Evolutionary conservation across 495 filamentous ascomycete genomes (phyloP).

Genomic region (Bombardia bombarda): DNA sequence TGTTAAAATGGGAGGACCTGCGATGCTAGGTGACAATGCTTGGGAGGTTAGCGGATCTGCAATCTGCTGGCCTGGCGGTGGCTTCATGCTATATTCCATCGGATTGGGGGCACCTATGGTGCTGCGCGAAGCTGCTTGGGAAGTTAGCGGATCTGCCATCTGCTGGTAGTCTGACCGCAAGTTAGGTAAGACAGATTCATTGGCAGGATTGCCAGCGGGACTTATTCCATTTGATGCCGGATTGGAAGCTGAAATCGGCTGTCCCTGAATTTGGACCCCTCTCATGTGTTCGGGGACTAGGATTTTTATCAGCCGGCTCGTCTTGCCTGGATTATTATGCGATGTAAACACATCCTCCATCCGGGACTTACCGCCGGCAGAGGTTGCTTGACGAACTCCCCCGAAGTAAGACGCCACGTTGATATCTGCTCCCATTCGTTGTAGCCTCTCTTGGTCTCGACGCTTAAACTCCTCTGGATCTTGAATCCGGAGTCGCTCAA

Average conservation of each 20-base stretch:
- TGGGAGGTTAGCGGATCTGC: too few relatives aligned
- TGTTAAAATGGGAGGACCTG: too few relatives aligned
- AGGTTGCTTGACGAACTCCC: background rate
- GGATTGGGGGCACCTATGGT: too few relatives aligned
- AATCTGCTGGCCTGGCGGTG: too few relatives aligned
- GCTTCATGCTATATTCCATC: too few relatives aligned
- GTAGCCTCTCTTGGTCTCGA: slow-evolving; percentile 5
- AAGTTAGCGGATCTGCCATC: too few relatives aligned
- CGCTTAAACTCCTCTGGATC: slow-evolving; percentile 20
- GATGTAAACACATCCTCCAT: background rate
- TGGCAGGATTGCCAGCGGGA: background rate
- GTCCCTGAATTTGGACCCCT: background rate
- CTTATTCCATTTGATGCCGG: background rate
- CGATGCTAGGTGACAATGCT: too few relatives aligned
- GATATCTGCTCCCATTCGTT: background rate
- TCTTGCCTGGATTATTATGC: background rate
- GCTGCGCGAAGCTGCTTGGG: too few relatives aligned
- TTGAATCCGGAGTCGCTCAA: slow-evolving; percentile 15
- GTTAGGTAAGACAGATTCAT: background rate
- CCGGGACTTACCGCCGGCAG: slow-evolving; percentile 9
- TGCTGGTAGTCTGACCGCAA: too few relatives aligned
- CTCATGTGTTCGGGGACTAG: slow-evolving; percentile 7
- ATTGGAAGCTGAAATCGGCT: background rate
- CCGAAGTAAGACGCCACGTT: background rate
- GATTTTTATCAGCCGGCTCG: slow-evolving; percentile 6